Base-by-base conservation (phyloP, 306 rosid genomes). In the Amphicarpaea edgeworthii region DNA sequence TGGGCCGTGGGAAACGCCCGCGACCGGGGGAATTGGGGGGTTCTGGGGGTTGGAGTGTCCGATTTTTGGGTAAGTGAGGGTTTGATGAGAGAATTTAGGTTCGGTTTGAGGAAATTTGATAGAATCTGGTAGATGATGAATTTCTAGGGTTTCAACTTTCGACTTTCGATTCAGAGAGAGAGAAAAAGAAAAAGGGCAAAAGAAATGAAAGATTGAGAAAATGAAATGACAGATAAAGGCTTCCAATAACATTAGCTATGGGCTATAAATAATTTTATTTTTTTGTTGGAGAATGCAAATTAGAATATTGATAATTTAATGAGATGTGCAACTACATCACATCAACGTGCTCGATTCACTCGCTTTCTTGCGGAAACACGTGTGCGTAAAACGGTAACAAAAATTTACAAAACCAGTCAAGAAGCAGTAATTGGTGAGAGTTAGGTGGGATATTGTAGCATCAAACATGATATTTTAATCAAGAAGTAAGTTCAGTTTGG, bases 81-180 rank as follows among this genome's bases (percentile, higher is more conserved):
- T 23, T 72, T 54, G 85, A 72, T 32, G 82, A 83, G 85, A 47
- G 79, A 87, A 84, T 87, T 77, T 87, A 80, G 90, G 80, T 63
- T 84, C 46, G 19, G 34, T 24, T 24, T 23, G 3, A 32, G 26
- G 70, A 64, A 71, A 80, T 1, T 40, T 62, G 59, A 53, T 69
- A 45, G 83, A 81, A 65, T 83, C 40, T 72, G 60, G 64, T 77
- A 77, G 17, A 21, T 14, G 65, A 54, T 46, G 78, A 62, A 72
- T 77, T 83, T 85, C 79, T 74, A 67, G 82, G 85, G 86, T 74
- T 75, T n/a, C n/a, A n/a, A n/a, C n/a, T n/a, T n/a, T n/a, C n/a
- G n/a, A n/a, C n/a, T n/a, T n/a, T 65, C 66, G 73, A 53, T 45
- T n/a, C 49, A 23, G 62, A 61, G 50, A 61, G 76, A 45, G 37